phyloP scores from a whole-genome alignment of 2,329 filamentous ascomycete species.

The Nemania diffusa region DNA sequence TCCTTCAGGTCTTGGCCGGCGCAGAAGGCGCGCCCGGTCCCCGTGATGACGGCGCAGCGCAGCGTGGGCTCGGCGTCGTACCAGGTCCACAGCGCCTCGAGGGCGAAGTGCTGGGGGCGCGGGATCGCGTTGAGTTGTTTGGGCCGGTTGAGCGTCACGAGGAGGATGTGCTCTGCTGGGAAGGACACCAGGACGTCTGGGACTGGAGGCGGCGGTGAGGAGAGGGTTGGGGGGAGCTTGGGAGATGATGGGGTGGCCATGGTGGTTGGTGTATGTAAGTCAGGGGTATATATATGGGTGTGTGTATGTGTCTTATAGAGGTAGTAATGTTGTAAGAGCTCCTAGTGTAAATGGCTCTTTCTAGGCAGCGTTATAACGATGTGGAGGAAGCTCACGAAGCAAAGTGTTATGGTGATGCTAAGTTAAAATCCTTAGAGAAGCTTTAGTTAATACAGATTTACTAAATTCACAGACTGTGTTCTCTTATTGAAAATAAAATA shows the following conservation, averaged over 20 bases:
- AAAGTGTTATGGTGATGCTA: background rate
- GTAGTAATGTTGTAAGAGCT: background rate
- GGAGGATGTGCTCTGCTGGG: constrained; percentile 64
- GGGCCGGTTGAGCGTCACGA: constrained; percentile 70
- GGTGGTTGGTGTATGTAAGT: constrained; percentile 10
- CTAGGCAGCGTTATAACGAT: background rate
- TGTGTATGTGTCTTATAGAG: background rate
- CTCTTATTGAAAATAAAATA: background rate
- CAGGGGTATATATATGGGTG: background rate
- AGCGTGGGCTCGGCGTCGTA: constrained; percentile 71
- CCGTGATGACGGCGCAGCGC: constrained; percentile 71
- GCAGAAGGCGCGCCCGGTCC: constrained; percentile 72
- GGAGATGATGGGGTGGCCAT: constrained; percentile 35
- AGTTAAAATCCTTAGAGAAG: background rate
- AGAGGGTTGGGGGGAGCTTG: constrained; percentile 46
- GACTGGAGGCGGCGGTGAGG: constrained; percentile 54
- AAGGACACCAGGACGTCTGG: constrained; percentile 58
- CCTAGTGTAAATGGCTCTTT: background rate
- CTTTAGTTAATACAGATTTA: background rate
- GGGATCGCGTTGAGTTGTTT: constrained; percentile 67
- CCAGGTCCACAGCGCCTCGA: constrained; percentile 65
- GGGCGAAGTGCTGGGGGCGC: constrained; percentile 58
- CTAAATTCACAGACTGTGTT: background rate
- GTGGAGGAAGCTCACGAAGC: background rate
- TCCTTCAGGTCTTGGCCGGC: constrained; percentile 76